A percentile compares a stretch with the other conserved stretches of the same genome.
These are phyloP conservation scores for Haberlea rhodopensis DNA, from an alignment of 257 asterid genomes.

Conservation along the genomic window DNA sequence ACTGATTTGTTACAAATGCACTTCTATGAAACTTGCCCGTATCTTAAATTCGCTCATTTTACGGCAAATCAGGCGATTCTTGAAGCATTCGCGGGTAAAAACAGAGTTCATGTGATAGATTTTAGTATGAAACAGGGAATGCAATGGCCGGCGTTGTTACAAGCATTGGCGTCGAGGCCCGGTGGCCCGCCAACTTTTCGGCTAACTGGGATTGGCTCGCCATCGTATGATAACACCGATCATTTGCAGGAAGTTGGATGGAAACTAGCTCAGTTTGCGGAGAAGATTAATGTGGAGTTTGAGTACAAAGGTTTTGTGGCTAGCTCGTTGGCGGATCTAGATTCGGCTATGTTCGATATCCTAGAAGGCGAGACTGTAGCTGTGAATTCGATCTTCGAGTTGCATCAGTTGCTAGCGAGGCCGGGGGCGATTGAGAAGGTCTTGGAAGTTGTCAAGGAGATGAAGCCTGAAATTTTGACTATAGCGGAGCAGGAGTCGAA, in stretches of 20 bases:
- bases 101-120: conserved; percentile 72
- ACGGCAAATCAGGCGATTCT: conserved; percentile 92
- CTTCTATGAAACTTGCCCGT: conserved; percentile 85
- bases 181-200: conserved; percentile 88
- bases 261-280: conserved; percentile 69
- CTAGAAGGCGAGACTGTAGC: conserved; percentile 70
- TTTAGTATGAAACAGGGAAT: conserved; percentile 89
- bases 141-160: conserved; percentile 95
- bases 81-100: conserved; percentile 68
- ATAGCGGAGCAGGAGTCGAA: conserved; percentile 90
- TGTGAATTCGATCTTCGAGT: conserved; percentile 78
- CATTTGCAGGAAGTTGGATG: conserved; percentile 75
- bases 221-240: conserved; percentile 63
- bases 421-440: conserved; percentile 65
- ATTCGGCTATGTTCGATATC: conserved; percentile 66
- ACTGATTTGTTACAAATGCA: conserved; percentile 70
- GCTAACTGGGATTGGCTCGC: conserved; percentile 78
- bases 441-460: conserved; percentile 45
- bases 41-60: conserved; percentile 84
- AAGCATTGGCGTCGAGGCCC: conserved; percentile 72
- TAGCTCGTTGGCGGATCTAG: conserved; percentile 66
- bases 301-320: conserved; percentile 75
- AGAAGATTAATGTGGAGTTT: conserved; percentile 64
- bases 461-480: conserved; percentile 71
- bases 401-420: conserved; percentile 69